Percentiles rank a stretch among this genome's conserved stretches.
Evolutionary conservation across 1,139 yeast genomes (phyloP).

Genomic region (Geotrichum siamense): DNA sequence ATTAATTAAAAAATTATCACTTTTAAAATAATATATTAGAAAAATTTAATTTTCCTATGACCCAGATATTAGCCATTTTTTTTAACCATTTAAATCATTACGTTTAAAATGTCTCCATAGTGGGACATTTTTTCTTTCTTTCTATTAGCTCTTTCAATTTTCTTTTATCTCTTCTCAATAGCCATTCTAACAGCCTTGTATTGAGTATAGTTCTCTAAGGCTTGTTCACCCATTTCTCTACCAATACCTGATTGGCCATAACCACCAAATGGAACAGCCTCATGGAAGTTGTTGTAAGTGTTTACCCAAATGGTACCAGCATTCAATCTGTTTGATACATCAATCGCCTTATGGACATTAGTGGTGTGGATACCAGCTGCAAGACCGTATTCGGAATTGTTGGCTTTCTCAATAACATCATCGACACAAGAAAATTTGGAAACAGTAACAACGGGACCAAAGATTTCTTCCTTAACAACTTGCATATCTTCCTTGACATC

Average conservation of each 20-base stretch:
- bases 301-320: slow-evolving; percentile 88
- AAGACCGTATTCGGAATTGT: slow-evolving; percentile 69
- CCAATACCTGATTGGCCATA: slow-evolving; percentile 77
- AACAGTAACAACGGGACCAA: slow-evolving; percentile 88
- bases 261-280: slow-evolving; percentile 75
- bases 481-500: slow-evolving; percentile 59
- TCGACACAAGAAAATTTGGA: slow-evolving; percentile 62
- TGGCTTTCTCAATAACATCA: slow-evolving; percentile 65
- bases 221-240: slow-evolving; percentile 77
- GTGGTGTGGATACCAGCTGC: slow-evolving; percentile 79
- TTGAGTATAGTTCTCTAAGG: slow-evolving; percentile 65
- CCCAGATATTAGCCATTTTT: too few relatives aligned
- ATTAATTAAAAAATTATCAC: too few relatives aligned
- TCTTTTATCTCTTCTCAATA: slow-evolving; percentile 1
- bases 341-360: slow-evolving; percentile 52
- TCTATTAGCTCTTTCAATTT: too few relatives aligned
- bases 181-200: slow-evolving; percentile 50
- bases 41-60: too few relatives aligned
- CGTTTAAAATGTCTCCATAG: too few relatives aligned
- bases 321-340: slow-evolving; percentile 55
- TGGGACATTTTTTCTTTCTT: too few relatives aligned
- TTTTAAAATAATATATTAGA: too few relatives aligned
- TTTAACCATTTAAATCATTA: too few relatives aligned
- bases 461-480: slow-evolving; percentile 71
- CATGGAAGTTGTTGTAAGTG: slow-evolving; percentile 67